Conservation (phyloP, 2,329 filamentous ascomycete genomes). For the Clonostachys rosea region DNA sequence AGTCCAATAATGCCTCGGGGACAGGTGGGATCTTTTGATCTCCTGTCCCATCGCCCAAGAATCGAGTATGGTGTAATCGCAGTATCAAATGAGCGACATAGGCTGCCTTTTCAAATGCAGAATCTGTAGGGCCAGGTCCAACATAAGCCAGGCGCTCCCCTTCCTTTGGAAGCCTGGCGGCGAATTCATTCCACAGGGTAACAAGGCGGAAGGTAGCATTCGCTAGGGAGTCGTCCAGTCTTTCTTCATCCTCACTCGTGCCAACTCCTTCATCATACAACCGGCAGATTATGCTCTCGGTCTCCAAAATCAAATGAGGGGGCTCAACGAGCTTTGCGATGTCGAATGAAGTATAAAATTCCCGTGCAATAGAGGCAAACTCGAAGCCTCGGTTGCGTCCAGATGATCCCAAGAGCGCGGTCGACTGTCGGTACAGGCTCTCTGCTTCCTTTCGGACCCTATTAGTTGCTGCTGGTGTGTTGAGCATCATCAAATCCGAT, state of each 20-base stretch:
- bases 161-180: constrained; percentile 16
- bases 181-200: constrained; percentile 51
- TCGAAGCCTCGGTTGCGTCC: constrained; percentile 13
- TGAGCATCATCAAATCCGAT: constrained; percentile 49
- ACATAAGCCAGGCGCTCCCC: constrained; percentile 56
- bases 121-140: constrained; percentile 57
- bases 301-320: constrained; percentile 67
- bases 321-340: constrained; percentile 62
- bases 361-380: constrained; percentile 68
- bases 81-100: constrained; percentile 77
- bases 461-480: constrained; percentile 48
- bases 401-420: constrained; percentile 32
- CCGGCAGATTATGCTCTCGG: constrained; percentile 64
- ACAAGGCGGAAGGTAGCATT: constrained; percentile 46
- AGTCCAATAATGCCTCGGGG: constrained; percentile 76
- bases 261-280: constrained; percentile 61
- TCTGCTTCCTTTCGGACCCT: constrained; percentile 51
- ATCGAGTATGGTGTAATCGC: constrained; percentile 67
- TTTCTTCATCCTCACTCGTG: constrained; percentile 48
- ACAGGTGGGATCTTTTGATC: constrained; percentile 48
- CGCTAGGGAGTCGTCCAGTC: constrained; percentile 52
- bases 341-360: constrained; percentile 53
- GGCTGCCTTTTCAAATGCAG: constrained; percentile 68
- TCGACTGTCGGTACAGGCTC: constrained; percentile 48
- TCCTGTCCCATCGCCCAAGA: constrained; percentile 20